Evolutionary conservation across 495 filamentous ascomycete genomes (phyloP), one percentile per base, ranked within the genome.

Genomic region (Staphylotrichum tortipilum): DNA sequence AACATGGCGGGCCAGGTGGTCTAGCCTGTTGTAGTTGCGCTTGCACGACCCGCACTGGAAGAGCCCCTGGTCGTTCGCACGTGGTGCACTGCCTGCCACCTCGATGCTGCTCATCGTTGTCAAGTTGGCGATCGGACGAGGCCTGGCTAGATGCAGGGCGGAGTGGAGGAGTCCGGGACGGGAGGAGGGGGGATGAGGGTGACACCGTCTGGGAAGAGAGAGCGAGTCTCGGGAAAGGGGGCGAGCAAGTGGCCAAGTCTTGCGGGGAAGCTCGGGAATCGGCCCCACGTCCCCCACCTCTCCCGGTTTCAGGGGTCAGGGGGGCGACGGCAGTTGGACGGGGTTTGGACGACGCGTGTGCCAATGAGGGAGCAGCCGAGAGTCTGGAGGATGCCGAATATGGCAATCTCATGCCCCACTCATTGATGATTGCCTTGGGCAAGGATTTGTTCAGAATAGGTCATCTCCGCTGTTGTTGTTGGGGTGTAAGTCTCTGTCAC

Each of bases 1-100:
- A 30, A 57, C 42, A 18, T 57, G 54, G 22, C 54, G 50, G 14
- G 54, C 39, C 17, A 57, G 36, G 19, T 57, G 54, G 24, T 57
- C 54, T 9, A 52, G 35, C 4, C 50, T 18, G 9, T 39, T 23
- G 50, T 52, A 52, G 42, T 52, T 22, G 6, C 33, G 36, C 33
- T 45, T 45, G 43, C 50, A 52, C 3, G 44, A 37, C 19, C 50
- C 50, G 43, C 50, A 52, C 26, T 52, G 50, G 50, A 52, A 52
- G 11, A 52, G 43, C 21, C 43, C 43, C 31, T 35, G 43, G 4
- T 26, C 43, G 31, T 46, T 36, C 11, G 43, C 43, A 24, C 30
- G 30, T 36, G 41, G 5, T 14, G 40, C 11, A 26, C 30, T 46
- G 3, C 31, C 31, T 4, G 19, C 43, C 15, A 46, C 43, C 17